Base-by-base conservation (phyloP, 345 rosid species). In the Fremontodendron californicum region DNA sequence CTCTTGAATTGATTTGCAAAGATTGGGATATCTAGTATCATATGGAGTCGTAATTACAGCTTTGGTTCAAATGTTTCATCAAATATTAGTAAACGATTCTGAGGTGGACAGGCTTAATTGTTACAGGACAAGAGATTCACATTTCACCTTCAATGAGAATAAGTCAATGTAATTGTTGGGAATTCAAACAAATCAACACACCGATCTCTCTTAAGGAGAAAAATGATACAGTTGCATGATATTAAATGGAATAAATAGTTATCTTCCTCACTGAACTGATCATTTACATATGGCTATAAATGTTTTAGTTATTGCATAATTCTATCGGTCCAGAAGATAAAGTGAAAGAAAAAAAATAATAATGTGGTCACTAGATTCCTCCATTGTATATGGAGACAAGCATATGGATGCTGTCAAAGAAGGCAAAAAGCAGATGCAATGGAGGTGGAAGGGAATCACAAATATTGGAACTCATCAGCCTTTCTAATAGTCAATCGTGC, bases 301-400 rank as follows among this genome's bases (percentile, higher is more conserved):
- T 58, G 68, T 72, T 78, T 54, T 27, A 71, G 78, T 63, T 68
- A 46, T 70, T 73, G 54, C 57, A 75, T 43, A 75, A 60, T 66
- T 31, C 27, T 60, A 16, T 29, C 16, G 52, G 64, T 61, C 68
- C 35, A 45, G 70, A 37, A 13, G 73, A 49, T 31, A 52, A 64
- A 49, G 11, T 2, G 48, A 6, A 49, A 72, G 4, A 6, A 23
- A 64, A 37, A 40, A 58, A 65, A 25, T 3, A 55, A 35, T 48
- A 62, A 33, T 19, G n/a, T 76, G 48, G n/a, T 43, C 10, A 46
- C 16, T 61, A 67, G 80, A 79, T 85, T 78, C 83, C 70, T 39
- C 58, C n/a, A 23, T 57, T 66, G 52, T 71, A 43, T 71, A 72
- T 77, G 77, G 80, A 79, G 68, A 81, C 77, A 69, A 71, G 79